A percentile compares a stretch with the other conserved stretches of the same genome.
phyloP scores from a whole-genome alignment of 139 green algal species.

The Chlorella sp. region DNA sequence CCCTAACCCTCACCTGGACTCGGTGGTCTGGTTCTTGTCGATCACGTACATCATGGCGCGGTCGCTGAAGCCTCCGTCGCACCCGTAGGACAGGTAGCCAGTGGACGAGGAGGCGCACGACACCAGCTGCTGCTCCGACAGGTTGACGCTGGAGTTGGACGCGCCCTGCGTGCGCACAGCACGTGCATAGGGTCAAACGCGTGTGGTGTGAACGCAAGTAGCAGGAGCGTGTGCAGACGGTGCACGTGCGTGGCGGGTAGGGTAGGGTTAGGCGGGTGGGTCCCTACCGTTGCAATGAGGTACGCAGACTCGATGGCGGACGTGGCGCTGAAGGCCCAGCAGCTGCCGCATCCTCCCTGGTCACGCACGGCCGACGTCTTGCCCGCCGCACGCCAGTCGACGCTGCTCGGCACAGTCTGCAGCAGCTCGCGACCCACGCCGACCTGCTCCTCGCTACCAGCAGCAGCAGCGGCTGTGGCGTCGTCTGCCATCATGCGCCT shows the following conservation, averaged over 20 bases:
- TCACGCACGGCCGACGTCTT: not conserved
- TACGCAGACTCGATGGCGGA: slow-evolving; percentile 9
- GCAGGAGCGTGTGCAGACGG: too few species aligned
- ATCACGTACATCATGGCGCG: slow-evolving; percentile 1
- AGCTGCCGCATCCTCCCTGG: slow-evolving; percentile 14
- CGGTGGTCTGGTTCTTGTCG: not conserved
- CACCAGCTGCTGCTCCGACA: slow-evolving; percentile 17
- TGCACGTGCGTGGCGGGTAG: too few species aligned
- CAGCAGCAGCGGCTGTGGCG: too few species aligned
- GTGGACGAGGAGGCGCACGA: slow-evolving; percentile 1
- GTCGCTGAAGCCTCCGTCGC: not conserved
- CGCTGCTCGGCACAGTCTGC: too few species aligned
- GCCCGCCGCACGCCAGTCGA: too few species aligned
- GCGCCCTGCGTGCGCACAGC: too few species aligned
- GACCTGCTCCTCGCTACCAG: too few species aligned
- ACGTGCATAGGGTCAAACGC: too few species aligned
- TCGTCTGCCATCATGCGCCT: not conserved
- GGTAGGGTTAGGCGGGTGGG: too few species aligned
- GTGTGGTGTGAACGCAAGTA: too few species aligned
- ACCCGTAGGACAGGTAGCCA: not conserved
- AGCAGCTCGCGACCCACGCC: too few species aligned
- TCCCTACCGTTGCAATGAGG: slow-evolving; percentile 7
- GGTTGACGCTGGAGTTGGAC: not conserved
- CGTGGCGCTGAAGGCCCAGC: slow-evolving; percentile 12
- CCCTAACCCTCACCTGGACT: too few species aligned